Percentiles rank a stretch among this genome's conserved stretches.
Evolutionary conservation across 2,329 filamentous ascomycete genomes (phyloP).

Genomic region (Whalleya microplaca): DNA sequence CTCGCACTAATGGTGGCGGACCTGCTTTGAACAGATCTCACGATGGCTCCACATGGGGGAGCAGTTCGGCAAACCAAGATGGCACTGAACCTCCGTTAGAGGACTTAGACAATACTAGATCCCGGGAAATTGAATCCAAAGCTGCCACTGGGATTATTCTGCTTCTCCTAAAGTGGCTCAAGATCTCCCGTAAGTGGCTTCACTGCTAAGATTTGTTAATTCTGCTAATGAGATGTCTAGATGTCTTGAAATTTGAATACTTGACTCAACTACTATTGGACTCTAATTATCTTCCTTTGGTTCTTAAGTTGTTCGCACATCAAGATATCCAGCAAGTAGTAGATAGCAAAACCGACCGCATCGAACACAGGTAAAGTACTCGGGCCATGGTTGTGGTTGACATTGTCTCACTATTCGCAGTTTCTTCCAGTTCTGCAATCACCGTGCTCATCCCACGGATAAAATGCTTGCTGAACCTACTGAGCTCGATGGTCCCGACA

Average conservation of each 20-base stretch:
- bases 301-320: slow-evolving; percentile 90
- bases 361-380: slow-evolving; percentile 73
- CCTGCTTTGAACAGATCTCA: slow-evolving; percentile 37
- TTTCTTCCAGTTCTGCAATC: slow-evolving; percentile 90
- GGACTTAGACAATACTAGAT: slow-evolving; percentile 79
- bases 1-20: slow-evolving; percentile 47
- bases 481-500: slow-evolving; percentile 42
- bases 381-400: neutral
- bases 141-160: slow-evolving; percentile 88
- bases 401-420: slow-evolving; percentile 47
- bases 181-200: slow-evolving; percentile 78
- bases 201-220: neutral
- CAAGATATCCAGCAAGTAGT: slow-evolving; percentile 92
- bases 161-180: slow-evolving; percentile 94
- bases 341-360: slow-evolving; percentile 80
- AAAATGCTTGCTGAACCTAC: slow-evolving; percentile 33
- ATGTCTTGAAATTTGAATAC: slow-evolving; percentile 95
- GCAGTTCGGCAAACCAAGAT: slow-evolving; percentile 40
- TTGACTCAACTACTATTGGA: slow-evolving; percentile 91
- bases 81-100: slow-evolving; percentile 62
- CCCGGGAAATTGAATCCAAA: slow-evolving; percentile 86
- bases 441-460: slow-evolving; percentile 35
- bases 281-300: slow-evolving; percentile 90
- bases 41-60: slow-evolving; percentile 36
- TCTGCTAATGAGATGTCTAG: slow-evolving; percentile 48